Conservation (phyloP, 2,329 filamentous ascomycete species). For the Thielaviopsis ethacetica region DNA sequence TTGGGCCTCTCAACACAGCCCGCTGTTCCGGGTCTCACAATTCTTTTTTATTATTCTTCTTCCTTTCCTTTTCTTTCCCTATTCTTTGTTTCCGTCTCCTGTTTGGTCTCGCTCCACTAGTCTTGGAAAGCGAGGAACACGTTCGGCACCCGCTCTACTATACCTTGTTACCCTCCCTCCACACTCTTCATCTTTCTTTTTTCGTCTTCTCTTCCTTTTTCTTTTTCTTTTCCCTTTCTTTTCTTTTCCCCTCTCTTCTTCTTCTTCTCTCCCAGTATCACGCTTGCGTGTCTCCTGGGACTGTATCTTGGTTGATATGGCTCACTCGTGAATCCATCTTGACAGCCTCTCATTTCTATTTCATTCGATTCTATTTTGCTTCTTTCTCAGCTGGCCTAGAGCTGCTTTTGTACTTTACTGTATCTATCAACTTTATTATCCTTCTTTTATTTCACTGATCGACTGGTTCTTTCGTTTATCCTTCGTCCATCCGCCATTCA, state of each 20-base stretch:
- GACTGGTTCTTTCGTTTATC: not conserved
- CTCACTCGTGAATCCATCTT: not conserved
- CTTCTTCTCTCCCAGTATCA: not conserved
- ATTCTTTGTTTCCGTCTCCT: conserved; percentile 3
- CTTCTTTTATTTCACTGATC: not conserved
- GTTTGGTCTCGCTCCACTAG: not conserved
- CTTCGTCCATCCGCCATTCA: not conserved
- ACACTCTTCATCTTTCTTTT: not conserved
- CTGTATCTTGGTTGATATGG: conserved; percentile 7
- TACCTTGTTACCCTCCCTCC: too few species aligned
- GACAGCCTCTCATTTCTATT: not conserved
- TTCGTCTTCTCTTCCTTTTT: conserved; percentile 1
- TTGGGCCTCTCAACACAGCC: not conserved
- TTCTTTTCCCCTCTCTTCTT: conserved; percentile 8
- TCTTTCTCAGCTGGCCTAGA: conserved; percentile 6
- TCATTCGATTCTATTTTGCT: not conserved
- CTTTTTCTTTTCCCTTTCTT: not conserved
- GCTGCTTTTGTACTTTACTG: not conserved
- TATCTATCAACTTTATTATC: not conserved
- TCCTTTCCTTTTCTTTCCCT: not conserved
- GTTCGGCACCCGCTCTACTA: not conserved
- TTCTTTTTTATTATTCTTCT: not conserved
- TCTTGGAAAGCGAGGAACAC: not conserved
- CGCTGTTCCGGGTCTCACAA: not conserved
- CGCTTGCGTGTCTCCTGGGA: not conserved